Evolutionary conservation across 169 alveolate genomes (phyloP).

Genomic region (Plasmodium chabaudi): DNA sequence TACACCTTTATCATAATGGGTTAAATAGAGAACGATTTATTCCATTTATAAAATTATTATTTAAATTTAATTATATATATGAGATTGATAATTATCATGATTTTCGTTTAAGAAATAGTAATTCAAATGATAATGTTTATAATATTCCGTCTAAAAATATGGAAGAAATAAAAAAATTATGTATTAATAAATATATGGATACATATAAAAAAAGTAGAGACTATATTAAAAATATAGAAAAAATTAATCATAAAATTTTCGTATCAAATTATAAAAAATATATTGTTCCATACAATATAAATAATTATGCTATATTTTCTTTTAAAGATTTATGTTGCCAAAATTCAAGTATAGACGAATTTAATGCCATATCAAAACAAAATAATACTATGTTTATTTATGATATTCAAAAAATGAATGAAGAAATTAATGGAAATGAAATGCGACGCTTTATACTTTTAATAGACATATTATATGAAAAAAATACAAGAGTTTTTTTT

Average conservation of each 20-base stretch:
- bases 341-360: conserved; percentile 68
- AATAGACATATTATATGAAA: conserved; percentile 72
- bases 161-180: conserved; percentile 50
- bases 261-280: conserved; percentile 54
- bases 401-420: conserved; percentile 70
- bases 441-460: conserved; percentile 61
- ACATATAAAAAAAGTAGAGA: conserved; percentile 27
- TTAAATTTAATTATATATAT: conserved; percentile 63
- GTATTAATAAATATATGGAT: conserved; percentile 24
- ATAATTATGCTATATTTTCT: conserved; percentile 50
- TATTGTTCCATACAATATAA: conserved; percentile 36
- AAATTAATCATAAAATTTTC: conserved; percentile 11
- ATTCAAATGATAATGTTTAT: conserved; percentile 22
- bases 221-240: conserved; percentile 31
- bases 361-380: conserved; percentile 52
- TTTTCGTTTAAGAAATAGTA: conserved; percentile 54
- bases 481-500: conserved; percentile 66
- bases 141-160: conserved; percentile 34
- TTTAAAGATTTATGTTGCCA: conserved; percentile 59
- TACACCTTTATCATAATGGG: conserved; percentile 81
- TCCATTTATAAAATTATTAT: conserved; percentile 80
- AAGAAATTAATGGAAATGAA: conserved; percentile 71
- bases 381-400: conserved; percentile 52
- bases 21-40: conserved; percentile 83
- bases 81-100: conserved; percentile 66